These are phyloP conservation scores for Bisporella sp. DNA, from an alignment of 2,329 filamentous ascomycete genomes.

Conservation along the genomic window DNA sequence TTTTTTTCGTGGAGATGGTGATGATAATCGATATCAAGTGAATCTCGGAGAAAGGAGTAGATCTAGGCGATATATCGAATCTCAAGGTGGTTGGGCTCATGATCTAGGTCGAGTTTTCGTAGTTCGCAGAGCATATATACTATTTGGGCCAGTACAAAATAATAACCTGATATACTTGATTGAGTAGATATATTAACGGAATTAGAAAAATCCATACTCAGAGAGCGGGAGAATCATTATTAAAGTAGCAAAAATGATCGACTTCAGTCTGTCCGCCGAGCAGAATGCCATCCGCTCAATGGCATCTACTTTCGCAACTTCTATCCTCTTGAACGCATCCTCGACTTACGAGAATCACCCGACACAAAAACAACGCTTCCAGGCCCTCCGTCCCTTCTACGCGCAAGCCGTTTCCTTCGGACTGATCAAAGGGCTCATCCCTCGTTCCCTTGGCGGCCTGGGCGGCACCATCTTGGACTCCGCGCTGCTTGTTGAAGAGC, in stretches of 20 bases:
- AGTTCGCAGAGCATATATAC: too few species aligned
- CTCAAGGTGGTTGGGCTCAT: too few species aligned
- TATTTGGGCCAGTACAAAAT: too few species aligned
- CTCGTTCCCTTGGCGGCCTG: constrained; percentile 37
- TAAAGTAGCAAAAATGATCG: constrained; percentile 19
- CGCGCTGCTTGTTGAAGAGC: constrained; percentile 44
- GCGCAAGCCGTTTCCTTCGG: constrained; percentile 35
- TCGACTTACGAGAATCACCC: constrained; percentile 19
- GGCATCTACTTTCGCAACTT: constrained; percentile 22
- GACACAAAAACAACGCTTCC: constrained; percentile 34
- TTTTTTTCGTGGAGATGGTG: too few species aligned
- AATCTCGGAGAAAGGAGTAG: too few species aligned
- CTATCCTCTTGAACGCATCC: constrained; percentile 19
- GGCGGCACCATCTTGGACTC: constrained; percentile 39
- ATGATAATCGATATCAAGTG: too few species aligned
- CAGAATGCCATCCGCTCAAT: constrained; percentile 23
- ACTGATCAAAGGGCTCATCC: constrained; percentile 40
- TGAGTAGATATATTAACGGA: too few species aligned
- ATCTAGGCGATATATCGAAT: too few species aligned
- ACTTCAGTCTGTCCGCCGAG: constrained; percentile 26
- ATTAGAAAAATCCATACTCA: constrained; percentile 7
- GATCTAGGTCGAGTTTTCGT: too few species aligned
- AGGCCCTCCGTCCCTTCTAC: constrained; percentile 40
- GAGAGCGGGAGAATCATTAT: background rate
- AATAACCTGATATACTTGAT: too few species aligned